These are phyloP conservation scores for Pichia sp. DNA, from an alignment of 1,139 yeast species.

Conservation along the genomic window DNA sequence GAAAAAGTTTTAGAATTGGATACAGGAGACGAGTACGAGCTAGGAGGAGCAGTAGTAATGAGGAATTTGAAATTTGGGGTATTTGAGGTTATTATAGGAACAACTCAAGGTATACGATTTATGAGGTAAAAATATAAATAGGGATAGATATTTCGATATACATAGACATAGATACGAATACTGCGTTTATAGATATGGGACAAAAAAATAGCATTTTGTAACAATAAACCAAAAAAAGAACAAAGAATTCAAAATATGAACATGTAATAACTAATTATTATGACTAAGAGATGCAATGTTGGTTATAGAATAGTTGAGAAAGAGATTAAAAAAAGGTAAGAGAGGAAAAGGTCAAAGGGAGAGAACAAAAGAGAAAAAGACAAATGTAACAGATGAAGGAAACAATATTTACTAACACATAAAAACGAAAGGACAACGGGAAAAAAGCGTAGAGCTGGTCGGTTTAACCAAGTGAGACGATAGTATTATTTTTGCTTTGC, in stretches of 20 bases:
- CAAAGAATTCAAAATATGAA: too few relatives aligned
- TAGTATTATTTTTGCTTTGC: neutral
- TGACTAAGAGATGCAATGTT: neutral
- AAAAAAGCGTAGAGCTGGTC: neutral
- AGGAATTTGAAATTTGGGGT: neutral
- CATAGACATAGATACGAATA: too few relatives aligned
- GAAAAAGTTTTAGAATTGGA: slow-evolving; percentile 5
- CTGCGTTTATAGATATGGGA: too few relatives aligned
- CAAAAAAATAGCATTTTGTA: too few relatives aligned
- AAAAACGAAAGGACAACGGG: neutral
- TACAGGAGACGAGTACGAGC: neutral
- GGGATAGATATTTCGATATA: neutral
- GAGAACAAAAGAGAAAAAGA: neutral
- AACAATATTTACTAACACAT: neutral
- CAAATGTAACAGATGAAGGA: neutral
- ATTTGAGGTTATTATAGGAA: slow-evolving; percentile 2
- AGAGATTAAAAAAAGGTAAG: neutral
- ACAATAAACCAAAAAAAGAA: too few relatives aligned
- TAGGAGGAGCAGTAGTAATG: neutral
- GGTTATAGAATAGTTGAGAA: neutral
- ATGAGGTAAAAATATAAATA: neutral
- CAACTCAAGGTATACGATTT: neutral
- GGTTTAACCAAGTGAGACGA: neutral
- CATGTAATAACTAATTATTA: neutral
- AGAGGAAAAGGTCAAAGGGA: neutral